phyloP scores from a whole-genome alignment of 768 basidiomycete species.

The Hygrocybe coccinea region DNA sequence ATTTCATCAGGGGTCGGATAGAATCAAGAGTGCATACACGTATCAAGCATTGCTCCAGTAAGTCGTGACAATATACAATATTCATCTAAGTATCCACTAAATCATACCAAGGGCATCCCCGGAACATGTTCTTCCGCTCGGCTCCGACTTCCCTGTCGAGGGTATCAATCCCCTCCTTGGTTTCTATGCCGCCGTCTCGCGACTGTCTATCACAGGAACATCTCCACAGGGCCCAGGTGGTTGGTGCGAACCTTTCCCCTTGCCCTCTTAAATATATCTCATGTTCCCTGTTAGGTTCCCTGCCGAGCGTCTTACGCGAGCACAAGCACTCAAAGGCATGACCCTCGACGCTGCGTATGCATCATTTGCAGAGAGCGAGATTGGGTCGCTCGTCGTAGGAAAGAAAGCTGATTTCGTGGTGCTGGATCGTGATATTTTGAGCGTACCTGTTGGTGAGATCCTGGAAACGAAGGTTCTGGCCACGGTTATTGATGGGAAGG shows the following conservation, averaged over 20 bases:
- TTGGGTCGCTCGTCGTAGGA: constrained; percentile 70
- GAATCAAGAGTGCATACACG: constrained; percentile 87
- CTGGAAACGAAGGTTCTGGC: constrained; percentile 51
- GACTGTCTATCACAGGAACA: constrained; percentile 59
- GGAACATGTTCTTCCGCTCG: constrained; percentile 63
- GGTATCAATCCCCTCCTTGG: constrained; percentile 83
- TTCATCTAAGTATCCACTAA: neutral
- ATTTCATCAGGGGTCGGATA: constrained; percentile 57
- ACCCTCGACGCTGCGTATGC: constrained; percentile 88
- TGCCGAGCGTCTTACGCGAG: constrained; percentile 66
- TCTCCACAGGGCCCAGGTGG: constrained; percentile 82
- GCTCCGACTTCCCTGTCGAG: constrained; percentile 94
- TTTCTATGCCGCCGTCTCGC: constrained; percentile 84
- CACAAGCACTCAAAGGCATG: constrained; percentile 85
- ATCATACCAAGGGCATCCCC: constrained; percentile 42
- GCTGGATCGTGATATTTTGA: constrained; percentile 77
- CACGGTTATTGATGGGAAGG: constrained; percentile 60
- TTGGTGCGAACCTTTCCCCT: constrained; percentile 51
- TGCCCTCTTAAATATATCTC: neutral
- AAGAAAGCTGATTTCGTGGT: constrained; percentile 89
- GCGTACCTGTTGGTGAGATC: constrained; percentile 46
- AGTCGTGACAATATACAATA: constrained; percentile 17
- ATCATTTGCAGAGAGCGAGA: constrained; percentile 63
- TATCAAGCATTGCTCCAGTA: constrained; percentile 75
- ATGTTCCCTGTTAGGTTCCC: constrained; percentile 56